These are phyloP conservation scores for Leccinum fallax DNA, from an alignment of 1,284 basidiomycete genomes.

Conservation along the genomic window DNA sequence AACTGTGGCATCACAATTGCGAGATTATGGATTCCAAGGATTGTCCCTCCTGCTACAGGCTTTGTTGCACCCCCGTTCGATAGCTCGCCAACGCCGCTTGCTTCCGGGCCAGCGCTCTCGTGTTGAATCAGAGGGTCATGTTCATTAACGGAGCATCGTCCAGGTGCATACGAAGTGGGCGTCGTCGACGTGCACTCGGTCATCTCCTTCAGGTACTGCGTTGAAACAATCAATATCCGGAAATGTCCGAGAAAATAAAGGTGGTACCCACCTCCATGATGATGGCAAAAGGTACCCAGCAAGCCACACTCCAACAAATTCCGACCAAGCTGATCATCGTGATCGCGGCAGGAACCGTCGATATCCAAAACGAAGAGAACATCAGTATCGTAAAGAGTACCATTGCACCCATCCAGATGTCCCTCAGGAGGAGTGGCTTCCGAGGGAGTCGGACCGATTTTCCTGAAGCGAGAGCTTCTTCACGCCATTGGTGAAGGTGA, in stretches of 20 bases:
- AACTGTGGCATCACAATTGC: slow-evolving; percentile 94
- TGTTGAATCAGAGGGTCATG: slow-evolving; percentile 69
- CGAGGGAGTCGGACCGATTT: slow-evolving; percentile 74
- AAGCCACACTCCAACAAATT: slow-evolving; percentile 93
- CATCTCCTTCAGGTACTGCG: slow-evolving; percentile 83
- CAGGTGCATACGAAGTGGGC: background rate
- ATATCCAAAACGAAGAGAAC: slow-evolving; percentile 82
- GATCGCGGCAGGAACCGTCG: slow-evolving; percentile 73
- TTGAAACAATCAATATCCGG: slow-evolving; percentile 5
- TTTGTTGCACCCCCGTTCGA: slow-evolving; percentile 46
- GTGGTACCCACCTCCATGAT: slow-evolving; percentile 80
- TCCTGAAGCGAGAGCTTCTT: slow-evolving; percentile 75
- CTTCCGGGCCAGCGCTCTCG: slow-evolving; percentile 42
- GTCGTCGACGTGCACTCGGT: slow-evolving; percentile 32
- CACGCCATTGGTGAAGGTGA: slow-evolving; percentile 80
- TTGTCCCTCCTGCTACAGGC: slow-evolving; percentile 86
- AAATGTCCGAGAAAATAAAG: background rate
- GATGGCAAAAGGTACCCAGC: slow-evolving; percentile 90
- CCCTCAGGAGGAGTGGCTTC: slow-evolving; percentile 87
- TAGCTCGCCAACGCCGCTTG: slow-evolving; percentile 42
- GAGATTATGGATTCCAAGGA: slow-evolving; percentile 94
- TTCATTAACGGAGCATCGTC: slow-evolving; percentile 40
- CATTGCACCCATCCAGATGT: slow-evolving; percentile 89
- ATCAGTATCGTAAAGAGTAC: slow-evolving; percentile 79
- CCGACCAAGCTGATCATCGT: slow-evolving; percentile 83